Evolutionary conservation across 352 stramenopile species (phyloP), one percentile per base, ranked within the genome.

Genomic region (Phytophthora syringae): DNA sequence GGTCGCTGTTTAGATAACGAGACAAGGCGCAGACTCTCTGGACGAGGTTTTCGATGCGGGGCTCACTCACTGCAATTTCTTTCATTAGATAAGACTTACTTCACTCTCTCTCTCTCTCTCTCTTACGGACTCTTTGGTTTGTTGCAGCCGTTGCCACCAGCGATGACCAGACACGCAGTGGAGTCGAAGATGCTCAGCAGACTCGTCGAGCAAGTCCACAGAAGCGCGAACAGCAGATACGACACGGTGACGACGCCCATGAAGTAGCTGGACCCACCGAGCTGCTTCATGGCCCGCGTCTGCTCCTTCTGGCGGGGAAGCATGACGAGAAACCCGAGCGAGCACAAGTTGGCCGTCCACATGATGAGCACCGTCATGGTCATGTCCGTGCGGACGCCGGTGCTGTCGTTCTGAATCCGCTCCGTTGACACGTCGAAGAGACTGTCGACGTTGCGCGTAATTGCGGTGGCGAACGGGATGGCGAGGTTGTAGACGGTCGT

Each of bases 291-390:
- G 21, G 67, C 64, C 40, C 82, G 79, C 3, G 81, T 83, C 52
- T 89, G 64, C 49, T 80, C 68, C 60, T 92, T 92, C 51, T 92
- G 83, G 15, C 77, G 75, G 21, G 82, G 81, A 16, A 92, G 70
- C 51, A 89, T 69, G 11, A 70, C 37, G 24, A 92, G 60, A 55
- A 80, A 87, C 5, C 40, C 22, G 2, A 90, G 71, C 37, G 79
- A 84, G 18, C 82, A 62, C 43, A 92, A 49, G 40, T 88, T 87
- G 52, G 72, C 54, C 42, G 52, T 52, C 60, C 82, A 88, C 72
- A 84, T 83, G 55, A 92, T 79, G 30, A 86, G 0, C 21, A 84
- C 61, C 2, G 74, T 79, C 44, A 72, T 64, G n/a, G 72, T 84
- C 21, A 90, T 66, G 43, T 92, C 77, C 18, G 37, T 51, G 28